These are phyloP conservation scores for Porphyrellus cyaneotinctus DNA, from an alignment of 768 basidiomycete genomes.

Conservation along the genomic window DNA sequence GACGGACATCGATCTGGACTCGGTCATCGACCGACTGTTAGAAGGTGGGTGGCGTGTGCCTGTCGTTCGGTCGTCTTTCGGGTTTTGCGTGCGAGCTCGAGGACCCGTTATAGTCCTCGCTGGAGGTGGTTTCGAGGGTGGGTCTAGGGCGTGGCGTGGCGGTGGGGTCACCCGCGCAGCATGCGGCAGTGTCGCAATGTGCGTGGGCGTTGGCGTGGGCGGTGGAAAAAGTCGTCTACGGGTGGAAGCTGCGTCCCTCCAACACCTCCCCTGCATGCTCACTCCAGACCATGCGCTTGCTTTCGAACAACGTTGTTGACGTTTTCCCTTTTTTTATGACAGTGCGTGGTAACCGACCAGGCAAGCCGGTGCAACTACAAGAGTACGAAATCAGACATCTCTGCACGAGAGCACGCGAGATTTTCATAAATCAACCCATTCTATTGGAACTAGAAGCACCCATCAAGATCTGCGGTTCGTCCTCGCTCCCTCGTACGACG, in stretches of 20 bases:
- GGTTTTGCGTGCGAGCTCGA: constrained; percentile 4
- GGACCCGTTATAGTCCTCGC: neutral
- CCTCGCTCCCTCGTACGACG: neutral
- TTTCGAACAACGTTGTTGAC: constrained; percentile 17
- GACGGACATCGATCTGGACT: constrained; percentile 97
- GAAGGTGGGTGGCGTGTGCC: constrained; percentile 71
- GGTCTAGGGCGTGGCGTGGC: constrained; percentile 8
- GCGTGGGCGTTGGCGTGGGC: neutral
- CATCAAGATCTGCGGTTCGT: constrained; percentile 98
- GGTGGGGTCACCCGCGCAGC: constrained; percentile 1
- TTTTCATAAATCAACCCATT: constrained; percentile 99
- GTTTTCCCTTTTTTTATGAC: constrained; percentile 19
- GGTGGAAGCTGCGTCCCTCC: neutral
- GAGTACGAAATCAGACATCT: constrained; percentile 99
- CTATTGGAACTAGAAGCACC: constrained; percentile 96
- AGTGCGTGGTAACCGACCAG: constrained; percentile 98
- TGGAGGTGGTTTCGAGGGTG: neutral
- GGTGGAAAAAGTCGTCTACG: constrained; percentile 7
- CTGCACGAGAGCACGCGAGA: constrained; percentile 97
- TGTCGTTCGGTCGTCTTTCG: constrained; percentile 23
- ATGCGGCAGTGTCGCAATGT: constrained; percentile 17
- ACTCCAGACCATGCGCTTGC: neutral
- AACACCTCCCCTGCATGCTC: neutral
- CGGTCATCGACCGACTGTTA: constrained; percentile 95
- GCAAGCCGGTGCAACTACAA: constrained; percentile 95